phyloP scores from a whole-genome alignment of 1,284 basidiomycete species.

The Boletus albobrunnescens region DNA sequence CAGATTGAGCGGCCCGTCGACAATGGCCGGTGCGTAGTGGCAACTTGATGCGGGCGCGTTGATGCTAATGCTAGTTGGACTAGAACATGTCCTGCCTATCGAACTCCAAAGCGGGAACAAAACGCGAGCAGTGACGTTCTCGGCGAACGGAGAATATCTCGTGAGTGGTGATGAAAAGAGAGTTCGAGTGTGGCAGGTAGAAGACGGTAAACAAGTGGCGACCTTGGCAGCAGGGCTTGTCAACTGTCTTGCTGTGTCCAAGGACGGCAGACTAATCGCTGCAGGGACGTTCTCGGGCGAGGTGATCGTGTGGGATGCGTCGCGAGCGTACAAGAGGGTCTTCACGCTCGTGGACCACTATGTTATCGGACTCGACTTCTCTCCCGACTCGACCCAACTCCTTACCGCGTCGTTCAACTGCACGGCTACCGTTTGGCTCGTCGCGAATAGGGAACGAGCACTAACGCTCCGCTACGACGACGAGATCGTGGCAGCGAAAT shows the following conservation, averaged over 20 bases:
- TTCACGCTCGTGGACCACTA: not conserved
- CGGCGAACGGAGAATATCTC: not conserved
- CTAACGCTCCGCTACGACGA: not conserved
- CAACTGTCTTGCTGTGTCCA: not conserved
- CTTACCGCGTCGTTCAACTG: not conserved
- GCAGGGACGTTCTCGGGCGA: not conserved
- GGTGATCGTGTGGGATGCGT: not conserved
- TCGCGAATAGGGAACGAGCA: not conserved
- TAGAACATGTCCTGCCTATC: not conserved
- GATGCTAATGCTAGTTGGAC: not conserved
- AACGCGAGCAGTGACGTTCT: not conserved
- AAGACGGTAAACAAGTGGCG: not conserved
- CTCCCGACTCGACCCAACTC: conserved; percentile 1
- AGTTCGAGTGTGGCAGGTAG: not conserved
- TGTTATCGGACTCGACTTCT: not conserved
- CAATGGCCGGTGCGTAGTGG: not conserved
- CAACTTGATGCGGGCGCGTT: not conserved
- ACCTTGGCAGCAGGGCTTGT: not conserved
- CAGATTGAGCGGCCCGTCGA: not conserved
- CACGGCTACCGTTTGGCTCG: not conserved
- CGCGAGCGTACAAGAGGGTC: not conserved
- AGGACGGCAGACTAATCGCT: not conserved
- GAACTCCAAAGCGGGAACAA: conserved; percentile 3
- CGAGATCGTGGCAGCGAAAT: not conserved
- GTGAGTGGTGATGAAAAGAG: not conserved